These are phyloP conservation scores for Mucor lusitanicus DNA, from an alignment of 371 early-diverging fungal genomes.

Conservation along the genomic window DNA sequence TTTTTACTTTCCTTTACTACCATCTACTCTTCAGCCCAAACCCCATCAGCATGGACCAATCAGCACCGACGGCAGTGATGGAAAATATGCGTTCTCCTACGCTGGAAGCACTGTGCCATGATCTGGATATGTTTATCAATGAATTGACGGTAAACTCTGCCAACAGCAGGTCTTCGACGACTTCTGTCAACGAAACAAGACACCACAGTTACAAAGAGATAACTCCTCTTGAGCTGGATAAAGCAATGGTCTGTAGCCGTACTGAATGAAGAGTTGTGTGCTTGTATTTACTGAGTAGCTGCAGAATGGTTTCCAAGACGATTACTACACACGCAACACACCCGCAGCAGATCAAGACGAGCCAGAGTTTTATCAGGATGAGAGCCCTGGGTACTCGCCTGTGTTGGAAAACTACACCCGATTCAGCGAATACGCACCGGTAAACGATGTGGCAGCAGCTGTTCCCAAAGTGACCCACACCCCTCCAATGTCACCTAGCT, in stretches of 20 bases:
- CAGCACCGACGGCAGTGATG: conserved; percentile 1
- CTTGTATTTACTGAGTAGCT: neutral
- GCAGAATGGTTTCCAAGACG: neutral
- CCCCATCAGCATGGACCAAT: conserved; percentile 1
- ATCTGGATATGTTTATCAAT: conserved; percentile 39
- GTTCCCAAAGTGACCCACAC: neutral
- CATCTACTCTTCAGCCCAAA: neutral
- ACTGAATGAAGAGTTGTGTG: neutral
- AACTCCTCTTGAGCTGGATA: conserved; percentile 15
- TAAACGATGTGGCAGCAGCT: neutral
- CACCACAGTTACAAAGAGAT: conserved; percentile 5
- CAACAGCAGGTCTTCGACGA: neutral
- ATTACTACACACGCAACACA: neutral
- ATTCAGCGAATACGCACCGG: conserved; percentile 9
- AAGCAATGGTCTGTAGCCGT: neutral
- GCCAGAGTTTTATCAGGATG: conserved; percentile 2
- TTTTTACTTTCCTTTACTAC: neutral
- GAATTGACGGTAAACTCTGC: conserved; percentile 18
- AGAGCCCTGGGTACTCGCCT: conserved; percentile 19
- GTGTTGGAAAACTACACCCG: conserved; percentile 22
- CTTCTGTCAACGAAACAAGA: neutral
- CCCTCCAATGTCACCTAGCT: conserved; percentile 28
- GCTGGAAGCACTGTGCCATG: conserved; percentile 38
- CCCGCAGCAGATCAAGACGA: neutral
- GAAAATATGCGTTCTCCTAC: conserved; percentile 22